Percentiles rank a stretch among this genome's conserved stretches.
These are phyloP conservation scores for Rhododendron ovatum DNA, from an alignment of 148 eudicot genomes.

Conservation along the genomic window DNA sequence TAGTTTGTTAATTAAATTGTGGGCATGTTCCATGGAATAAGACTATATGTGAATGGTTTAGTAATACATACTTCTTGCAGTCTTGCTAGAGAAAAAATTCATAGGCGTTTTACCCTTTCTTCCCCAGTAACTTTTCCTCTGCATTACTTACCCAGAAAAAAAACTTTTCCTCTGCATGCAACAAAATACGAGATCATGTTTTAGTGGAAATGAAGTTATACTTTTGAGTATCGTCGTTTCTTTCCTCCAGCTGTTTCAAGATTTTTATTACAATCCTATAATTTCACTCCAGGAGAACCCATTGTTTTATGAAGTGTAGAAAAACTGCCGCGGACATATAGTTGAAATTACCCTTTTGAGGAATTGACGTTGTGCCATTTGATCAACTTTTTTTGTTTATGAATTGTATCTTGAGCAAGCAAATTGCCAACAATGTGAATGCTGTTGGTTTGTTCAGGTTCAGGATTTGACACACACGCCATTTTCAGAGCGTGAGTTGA, in stretches of 20 bases:
- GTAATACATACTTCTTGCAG: not conserved
- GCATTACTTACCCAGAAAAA: not conserved
- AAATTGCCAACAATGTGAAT: slow-evolving; percentile 2
- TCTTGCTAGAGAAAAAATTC: not conserved
- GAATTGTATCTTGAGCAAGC: not conserved
- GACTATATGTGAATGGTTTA: not conserved
- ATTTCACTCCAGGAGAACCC: too few species aligned
- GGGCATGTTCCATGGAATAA: not conserved
- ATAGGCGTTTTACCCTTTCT: not conserved
- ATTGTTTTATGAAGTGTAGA: too few species aligned
- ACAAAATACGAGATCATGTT: not conserved
- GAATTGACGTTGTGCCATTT: too few species aligned
- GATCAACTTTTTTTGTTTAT: not conserved
- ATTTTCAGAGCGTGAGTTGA: slow-evolving; percentile 88
- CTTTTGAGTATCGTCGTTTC: too few species aligned
- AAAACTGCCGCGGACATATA: too few species aligned
- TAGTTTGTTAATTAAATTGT: not conserved
- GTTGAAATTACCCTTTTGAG: too few species aligned
- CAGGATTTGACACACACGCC: slow-evolving; percentile 73
- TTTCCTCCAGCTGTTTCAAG: too few species aligned
- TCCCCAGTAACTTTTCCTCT: not conserved
- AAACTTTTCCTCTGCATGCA: not conserved
- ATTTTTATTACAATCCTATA: too few species aligned
- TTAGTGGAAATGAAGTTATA: too few species aligned
- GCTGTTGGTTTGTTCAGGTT: slow-evolving; percentile 45